Conservation (phyloP, 768 basidiomycete species). For the Lactarius psammicola region DNA sequence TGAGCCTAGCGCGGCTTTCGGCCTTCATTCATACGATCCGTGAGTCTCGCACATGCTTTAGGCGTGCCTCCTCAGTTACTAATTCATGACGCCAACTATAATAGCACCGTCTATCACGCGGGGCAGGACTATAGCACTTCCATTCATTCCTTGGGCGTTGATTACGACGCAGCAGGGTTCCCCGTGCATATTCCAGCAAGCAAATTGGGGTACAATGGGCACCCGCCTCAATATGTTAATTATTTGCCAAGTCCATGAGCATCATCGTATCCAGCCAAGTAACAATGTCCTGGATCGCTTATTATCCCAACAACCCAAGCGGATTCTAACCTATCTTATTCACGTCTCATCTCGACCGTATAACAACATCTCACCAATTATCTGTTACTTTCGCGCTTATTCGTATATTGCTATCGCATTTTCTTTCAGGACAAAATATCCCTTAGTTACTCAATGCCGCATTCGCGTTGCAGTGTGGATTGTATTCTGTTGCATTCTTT, state of each 20-base stretch:
- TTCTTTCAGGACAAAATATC: not conserved
- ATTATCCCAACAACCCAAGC: slow-evolving; percentile 12
- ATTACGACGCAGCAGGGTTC: slow-evolving; percentile 14
- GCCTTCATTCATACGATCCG: slow-evolving; percentile 21
- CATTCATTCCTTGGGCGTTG: slow-evolving; percentile 18
- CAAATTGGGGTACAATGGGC: slow-evolving; percentile 11
- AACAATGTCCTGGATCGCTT: slow-evolving; percentile 4
- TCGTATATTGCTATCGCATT: not conserved
- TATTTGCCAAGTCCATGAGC: slow-evolving; percentile 19
- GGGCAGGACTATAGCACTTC: slow-evolving; percentile 24
- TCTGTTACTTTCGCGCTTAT: slow-evolving; percentile 14
- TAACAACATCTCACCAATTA: slow-evolving; percentile 15
- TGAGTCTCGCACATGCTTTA: slow-evolving; percentile 13
- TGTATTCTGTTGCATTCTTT: slow-evolving; percentile 20
- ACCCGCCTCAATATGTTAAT: slow-evolving; percentile 14
- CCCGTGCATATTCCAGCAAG: slow-evolving; percentile 22
- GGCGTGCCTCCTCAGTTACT: not conserved
- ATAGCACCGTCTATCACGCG: slow-evolving; percentile 17
- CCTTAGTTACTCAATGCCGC: slow-evolving; percentile 2
- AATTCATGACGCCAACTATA: not conserved
- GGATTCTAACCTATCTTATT: slow-evolving; percentile 14
- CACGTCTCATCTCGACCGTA: slow-evolving; percentile 18
- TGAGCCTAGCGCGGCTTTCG: slow-evolving; percentile 12
- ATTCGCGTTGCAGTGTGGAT: slow-evolving; percentile 12
- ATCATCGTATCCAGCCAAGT: not conserved